A percentile compares a stretch with the other conserved stretches of the same genome.
Evolutionary conservation across 1,139 yeast species (phyloP).

Genomic region (Nakaseomyces nivariensis): DNA sequence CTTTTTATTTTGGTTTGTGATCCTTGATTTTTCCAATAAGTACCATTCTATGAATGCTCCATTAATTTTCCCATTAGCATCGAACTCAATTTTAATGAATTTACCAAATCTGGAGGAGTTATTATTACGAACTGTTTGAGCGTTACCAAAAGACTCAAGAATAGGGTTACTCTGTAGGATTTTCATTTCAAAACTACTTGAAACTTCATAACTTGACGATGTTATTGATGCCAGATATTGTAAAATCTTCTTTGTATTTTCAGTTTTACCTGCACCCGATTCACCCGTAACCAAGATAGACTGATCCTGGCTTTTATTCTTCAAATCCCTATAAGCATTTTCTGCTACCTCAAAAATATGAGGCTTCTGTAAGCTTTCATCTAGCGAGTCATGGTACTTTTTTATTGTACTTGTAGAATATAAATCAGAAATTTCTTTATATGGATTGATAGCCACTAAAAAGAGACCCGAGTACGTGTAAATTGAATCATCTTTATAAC

Average conservation of each 20-base stretch:
- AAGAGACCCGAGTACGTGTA: slow-evolving; percentile 80
- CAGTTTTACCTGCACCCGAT: slow-evolving; percentile 97
- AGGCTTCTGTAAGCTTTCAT: slow-evolving; percentile 34
- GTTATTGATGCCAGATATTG: slow-evolving; percentile 83
- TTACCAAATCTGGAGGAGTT: slow-evolving; percentile 97
- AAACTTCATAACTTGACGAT: slow-evolving; percentile 14
- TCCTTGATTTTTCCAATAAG: slow-evolving; percentile 85
- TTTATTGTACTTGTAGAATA: slow-evolving; percentile 53
- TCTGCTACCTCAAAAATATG: slow-evolving; percentile 92
- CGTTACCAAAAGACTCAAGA: slow-evolving; percentile 92
- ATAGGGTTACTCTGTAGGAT: slow-evolving; percentile 93
- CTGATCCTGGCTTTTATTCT: slow-evolving; percentile 67
- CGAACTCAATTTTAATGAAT: slow-evolving; percentile 80
- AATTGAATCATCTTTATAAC: slow-evolving; percentile 72
- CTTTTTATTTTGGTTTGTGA: slow-evolving; percentile 60
- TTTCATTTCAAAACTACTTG: slow-evolving; percentile 57
- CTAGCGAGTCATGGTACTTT: slow-evolving; percentile 35
- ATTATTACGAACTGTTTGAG: slow-evolving; percentile 88
- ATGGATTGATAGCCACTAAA: slow-evolving; percentile 92
- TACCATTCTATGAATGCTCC: slow-evolving; percentile 97
- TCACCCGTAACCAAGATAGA: slow-evolving; percentile 95
- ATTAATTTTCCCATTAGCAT: slow-evolving; percentile 50
- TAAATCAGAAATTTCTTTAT: slow-evolving; percentile 55
- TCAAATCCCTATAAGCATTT: slow-evolving; percentile 69
- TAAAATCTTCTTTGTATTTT: slow-evolving; percentile 90